These are phyloP conservation scores for Lachancea quebecensis DNA, from an alignment of 805 yeast genomes.

Conservation along the genomic window DNA sequence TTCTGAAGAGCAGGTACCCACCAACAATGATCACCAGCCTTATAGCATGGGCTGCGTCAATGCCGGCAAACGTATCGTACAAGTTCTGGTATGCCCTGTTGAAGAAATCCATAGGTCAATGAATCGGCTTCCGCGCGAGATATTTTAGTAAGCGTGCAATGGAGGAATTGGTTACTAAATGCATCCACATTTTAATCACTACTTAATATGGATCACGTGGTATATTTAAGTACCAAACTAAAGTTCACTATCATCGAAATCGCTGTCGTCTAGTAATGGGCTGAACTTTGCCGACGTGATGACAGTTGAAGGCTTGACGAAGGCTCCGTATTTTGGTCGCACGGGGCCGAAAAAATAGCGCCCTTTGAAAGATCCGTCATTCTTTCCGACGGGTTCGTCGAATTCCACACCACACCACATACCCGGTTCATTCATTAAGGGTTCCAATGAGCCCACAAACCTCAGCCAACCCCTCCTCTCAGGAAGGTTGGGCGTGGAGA, in stretches of 20 bases:
- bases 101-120: slow-evolving; percentile 6
- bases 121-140: too few species aligned
- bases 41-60: slow-evolving; percentile 16
- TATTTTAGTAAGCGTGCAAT: too few species aligned
- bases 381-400: slow-evolving; percentile 82
- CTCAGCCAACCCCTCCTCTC: slow-evolving; percentile 62
- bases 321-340: slow-evolving; percentile 58
- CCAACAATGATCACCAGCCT: slow-evolving; percentile 45
- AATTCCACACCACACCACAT: slow-evolving; percentile 82
- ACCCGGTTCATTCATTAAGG: slow-evolving; percentile 38
- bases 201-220: too few species aligned
- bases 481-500: slow-evolving; percentile 17
- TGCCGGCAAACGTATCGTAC: slow-evolving; percentile 15
- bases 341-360: slow-evolving; percentile 50
- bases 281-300: slow-evolving; percentile 55
- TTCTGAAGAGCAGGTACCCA: slow-evolving; percentile 55
- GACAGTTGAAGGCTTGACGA: slow-evolving; percentile 62
- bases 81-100: slow-evolving; percentile 14
- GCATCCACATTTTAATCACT: too few species aligned
- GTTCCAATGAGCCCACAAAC: slow-evolving; percentile 62
- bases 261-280: slow-evolving; percentile 38
- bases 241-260: slow-evolving; percentile 35
- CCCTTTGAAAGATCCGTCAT: slow-evolving; percentile 70
- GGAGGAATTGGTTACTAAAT: too few species aligned
- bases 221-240: neutral